These are phyloP conservation scores for Plectranthus barbatus DNA, from an alignment of 257 asterid genomes.

Conservation along the genomic window DNA sequence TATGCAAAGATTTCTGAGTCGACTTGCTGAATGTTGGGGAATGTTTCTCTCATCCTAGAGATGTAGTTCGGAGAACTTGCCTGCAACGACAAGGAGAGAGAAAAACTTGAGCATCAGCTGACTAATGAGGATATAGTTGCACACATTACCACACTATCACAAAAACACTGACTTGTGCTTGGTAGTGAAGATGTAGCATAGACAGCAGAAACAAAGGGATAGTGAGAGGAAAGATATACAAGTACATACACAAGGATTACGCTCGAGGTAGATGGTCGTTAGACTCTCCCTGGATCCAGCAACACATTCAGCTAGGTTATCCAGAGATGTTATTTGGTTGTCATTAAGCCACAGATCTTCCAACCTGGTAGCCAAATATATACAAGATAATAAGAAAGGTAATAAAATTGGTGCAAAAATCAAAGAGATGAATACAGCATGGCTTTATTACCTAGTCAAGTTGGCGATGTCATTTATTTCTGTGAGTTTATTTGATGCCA, in stretches of 20 bases:
- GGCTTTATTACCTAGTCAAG: conserved; percentile 48
- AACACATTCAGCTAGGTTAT: conserved; percentile 62
- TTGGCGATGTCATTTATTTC: conserved; percentile 55
- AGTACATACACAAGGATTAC: conserved; percentile 96
- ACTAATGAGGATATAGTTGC: not conserved
- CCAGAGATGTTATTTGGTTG: conserved; percentile 65
- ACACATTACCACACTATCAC: conserved; percentile 1
- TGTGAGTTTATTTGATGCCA: conserved; percentile 81
- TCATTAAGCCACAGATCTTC: conserved; percentile 98
- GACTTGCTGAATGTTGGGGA: conserved; percentile 74
- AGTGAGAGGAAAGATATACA: not conserved
- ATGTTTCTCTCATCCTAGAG: conserved; percentile 49
- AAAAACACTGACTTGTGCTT: too few relatives aligned
- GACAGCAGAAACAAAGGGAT: too few relatives aligned
- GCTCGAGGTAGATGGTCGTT: too few relatives aligned
- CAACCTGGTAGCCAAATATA: conserved; percentile 45
- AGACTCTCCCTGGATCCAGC: conserved; percentile 55
- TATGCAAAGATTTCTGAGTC: conserved; percentile 68
- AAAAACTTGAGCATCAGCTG: too few relatives aligned
- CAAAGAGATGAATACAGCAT: not conserved
- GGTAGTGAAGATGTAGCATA: too few relatives aligned
- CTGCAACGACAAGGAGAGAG: too few relatives aligned
- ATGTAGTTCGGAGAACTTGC: conserved; percentile 55
- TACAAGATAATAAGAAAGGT: conserved; percentile 5
- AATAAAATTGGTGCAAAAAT: not conserved